phyloP scores from a whole-genome alignment of 768 basidiomycete genomes.

The Lentinula aciculospora region DNA sequence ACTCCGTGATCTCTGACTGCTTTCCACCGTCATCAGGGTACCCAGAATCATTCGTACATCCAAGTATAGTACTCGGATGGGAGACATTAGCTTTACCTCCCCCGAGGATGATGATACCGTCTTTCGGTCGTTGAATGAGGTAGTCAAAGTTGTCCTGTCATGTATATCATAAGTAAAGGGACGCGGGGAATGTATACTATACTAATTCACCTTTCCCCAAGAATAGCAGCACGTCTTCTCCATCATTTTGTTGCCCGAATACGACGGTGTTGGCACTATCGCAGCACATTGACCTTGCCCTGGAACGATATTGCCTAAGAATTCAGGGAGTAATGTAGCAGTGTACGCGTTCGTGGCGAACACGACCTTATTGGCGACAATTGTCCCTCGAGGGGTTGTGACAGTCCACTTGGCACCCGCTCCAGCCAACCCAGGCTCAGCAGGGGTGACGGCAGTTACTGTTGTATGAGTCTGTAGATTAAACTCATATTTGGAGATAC shows the following conservation, averaged over 20 bases:
- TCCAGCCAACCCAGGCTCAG: not conserved
- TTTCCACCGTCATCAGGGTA: slow-evolving; percentile 14
- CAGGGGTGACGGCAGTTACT: slow-evolving; percentile 26
- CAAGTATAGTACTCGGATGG: not conserved
- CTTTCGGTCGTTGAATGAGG: slow-evolving; percentile 16
- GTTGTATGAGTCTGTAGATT: slow-evolving; percentile 40
- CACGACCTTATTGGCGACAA: slow-evolving; percentile 36
- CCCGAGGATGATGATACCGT: slow-evolving; percentile 17
- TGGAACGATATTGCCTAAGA: slow-evolving; percentile 20
- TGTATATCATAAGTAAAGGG: not conserved
- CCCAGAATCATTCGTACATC: slow-evolving; percentile 8
- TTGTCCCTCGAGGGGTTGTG: slow-evolving; percentile 34
- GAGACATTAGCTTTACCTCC: slow-evolving; percentile 12
- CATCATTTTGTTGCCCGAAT: slow-evolving; percentile 12
- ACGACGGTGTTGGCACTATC: slow-evolving; percentile 16
- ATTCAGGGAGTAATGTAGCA: slow-evolving; percentile 36
- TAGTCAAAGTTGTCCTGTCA: slow-evolving; percentile 13
- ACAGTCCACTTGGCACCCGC: slow-evolving; percentile 25
- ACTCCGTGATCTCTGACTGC: slow-evolving; percentile 16
- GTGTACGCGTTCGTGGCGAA: slow-evolving; percentile 55
- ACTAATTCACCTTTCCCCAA: slow-evolving; percentile 6
- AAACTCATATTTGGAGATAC: slow-evolving; percentile 21
- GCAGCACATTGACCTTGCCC: slow-evolving; percentile 14
- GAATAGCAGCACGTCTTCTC: slow-evolving; percentile 12
- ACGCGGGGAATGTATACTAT: not conserved